Evolutionary conservation across 768 basidiomycete genomes (phyloP).

Genomic region (Trametes meyenii): DNA sequence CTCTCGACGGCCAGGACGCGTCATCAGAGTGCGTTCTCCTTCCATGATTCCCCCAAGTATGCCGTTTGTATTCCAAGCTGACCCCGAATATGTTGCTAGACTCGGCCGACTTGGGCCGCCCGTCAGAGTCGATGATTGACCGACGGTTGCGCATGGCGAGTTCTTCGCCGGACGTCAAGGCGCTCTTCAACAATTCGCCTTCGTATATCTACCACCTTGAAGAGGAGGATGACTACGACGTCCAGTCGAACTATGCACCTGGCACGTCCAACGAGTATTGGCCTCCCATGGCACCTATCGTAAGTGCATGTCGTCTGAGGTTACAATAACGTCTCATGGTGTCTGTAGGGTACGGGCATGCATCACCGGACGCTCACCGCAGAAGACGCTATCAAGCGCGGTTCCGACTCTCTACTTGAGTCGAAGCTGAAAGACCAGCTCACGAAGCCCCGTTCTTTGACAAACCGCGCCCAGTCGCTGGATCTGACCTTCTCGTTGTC

Average conservation of each 20-base stretch:
- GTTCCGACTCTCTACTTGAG: constrained; percentile 82
- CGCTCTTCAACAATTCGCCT: constrained; percentile 83
- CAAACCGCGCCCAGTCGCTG: constrained; percentile 87
- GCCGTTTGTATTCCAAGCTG: constrained; percentile 1
- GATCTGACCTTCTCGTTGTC: constrained; percentile 85
- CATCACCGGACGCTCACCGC: constrained; percentile 67
- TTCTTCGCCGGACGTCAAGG: constrained; percentile 94
- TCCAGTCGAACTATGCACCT: constrained; percentile 59
- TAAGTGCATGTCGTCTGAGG: constrained; percentile 42
- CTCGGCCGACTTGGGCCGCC: constrained; percentile 75
- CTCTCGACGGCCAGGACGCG: constrained; percentile 76
- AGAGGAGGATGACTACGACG: constrained; percentile 56
- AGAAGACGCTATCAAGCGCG: constrained; percentile 79
- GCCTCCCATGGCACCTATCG: constrained; percentile 77
- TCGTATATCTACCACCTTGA: constrained; percentile 82
- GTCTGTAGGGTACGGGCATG: constrained; percentile 63
- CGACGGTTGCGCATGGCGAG: constrained; percentile 79
- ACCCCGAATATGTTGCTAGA: constrained; percentile 45
- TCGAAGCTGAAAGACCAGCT: constrained; percentile 80
- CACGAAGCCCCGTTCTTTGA: constrained; percentile 77
- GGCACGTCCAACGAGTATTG: constrained; percentile 66
- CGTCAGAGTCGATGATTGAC: constrained; percentile 68
- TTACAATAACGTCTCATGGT: background rate
- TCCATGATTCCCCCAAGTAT: background rate
- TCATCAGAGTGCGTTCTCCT: constrained; percentile 49